Percentiles rank a stretch among this genome's conserved stretches.
These are phyloP conservation scores for Blakeslea trispora DNA, from an alignment of 371 early-diverging fungal species.

Conservation along the genomic window DNA sequence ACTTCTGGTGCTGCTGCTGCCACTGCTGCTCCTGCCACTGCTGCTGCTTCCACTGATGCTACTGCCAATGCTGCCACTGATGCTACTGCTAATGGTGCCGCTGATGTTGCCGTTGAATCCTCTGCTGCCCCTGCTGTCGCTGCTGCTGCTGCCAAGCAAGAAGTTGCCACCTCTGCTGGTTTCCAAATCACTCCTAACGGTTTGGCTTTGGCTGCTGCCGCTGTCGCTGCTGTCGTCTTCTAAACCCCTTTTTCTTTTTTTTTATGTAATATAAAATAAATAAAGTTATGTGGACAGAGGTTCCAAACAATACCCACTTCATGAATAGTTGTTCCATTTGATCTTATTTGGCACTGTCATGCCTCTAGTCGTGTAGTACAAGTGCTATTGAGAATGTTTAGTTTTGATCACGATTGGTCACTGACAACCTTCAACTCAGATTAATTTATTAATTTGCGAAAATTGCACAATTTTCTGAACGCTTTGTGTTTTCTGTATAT, in stretches of 20 bases:
- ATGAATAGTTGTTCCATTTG: no score
- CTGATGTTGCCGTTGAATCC: conserved; percentile 3
- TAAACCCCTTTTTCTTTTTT: conserved; percentile 2
- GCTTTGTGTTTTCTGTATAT: no score
- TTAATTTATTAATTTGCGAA: no score
- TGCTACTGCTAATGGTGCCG: conserved; percentile 17
- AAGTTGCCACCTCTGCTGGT: conserved; percentile 17
- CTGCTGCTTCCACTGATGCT: conserved; percentile 11
- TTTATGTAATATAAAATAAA: not conserved
- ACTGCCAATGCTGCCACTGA: not conserved
- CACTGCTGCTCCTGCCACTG: conserved; percentile 12
- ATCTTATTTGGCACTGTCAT: no score
- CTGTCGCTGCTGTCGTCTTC: conserved; percentile 21
- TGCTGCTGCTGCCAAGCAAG: conserved; percentile 6
- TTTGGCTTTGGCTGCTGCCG: conserved; percentile 18
- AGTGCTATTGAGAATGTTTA: no score
- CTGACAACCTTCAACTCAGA: no score
- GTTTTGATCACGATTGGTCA: no score
- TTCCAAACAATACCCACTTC: no score
- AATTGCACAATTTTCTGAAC: no score
- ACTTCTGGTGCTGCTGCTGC: conserved; percentile 7
- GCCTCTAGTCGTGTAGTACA: no score
- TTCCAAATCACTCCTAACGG: conserved; percentile 18
- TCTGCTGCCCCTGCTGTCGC: conserved; percentile 16
- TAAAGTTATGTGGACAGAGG: no score